phyloP scores from a whole-genome alignment of 176 grass and related monocot species.

The Cymbopogon citratus region DNA sequence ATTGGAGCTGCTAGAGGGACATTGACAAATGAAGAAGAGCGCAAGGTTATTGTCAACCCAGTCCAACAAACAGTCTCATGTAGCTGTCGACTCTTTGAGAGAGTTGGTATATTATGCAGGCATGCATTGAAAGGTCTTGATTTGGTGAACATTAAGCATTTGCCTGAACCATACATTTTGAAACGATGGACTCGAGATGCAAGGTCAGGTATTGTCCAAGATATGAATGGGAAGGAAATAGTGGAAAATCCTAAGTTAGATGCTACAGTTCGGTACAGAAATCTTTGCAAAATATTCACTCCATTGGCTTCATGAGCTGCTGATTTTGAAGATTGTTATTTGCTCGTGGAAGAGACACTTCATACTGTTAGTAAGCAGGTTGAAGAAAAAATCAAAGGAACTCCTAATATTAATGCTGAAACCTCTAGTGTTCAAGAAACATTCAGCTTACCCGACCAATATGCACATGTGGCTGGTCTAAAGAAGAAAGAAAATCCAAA shows the following conservation, averaged over 20 bases:
- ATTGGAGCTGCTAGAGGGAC: neutral
- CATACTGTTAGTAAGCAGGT: neutral
- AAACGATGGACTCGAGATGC: neutral
- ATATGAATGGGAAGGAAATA: neutral
- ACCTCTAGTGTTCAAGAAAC: neutral
- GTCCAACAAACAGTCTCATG: neutral
- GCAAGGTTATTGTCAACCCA: neutral
- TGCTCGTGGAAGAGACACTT: neutral
- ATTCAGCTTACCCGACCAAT: neutral
- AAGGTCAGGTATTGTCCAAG: neutral
- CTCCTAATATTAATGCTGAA: neutral
- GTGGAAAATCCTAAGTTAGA: neutral
- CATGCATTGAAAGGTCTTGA: conserved; percentile 36
- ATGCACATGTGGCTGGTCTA: neutral
- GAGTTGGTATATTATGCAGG: neutral
- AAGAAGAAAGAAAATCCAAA: neutral
- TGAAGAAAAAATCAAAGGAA: neutral
- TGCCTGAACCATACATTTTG: neutral
- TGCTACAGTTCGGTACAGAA: neutral
- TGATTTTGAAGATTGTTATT: neutral
- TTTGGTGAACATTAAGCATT: conserved; percentile 29
- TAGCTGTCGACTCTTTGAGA: neutral
- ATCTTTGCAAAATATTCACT: neutral
- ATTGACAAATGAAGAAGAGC: neutral
- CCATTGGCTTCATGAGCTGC: neutral